Evolutionary conservation across 768 basidiomycete species (phyloP), one percentile per base, ranked within the genome.

Genomic region (Termitomyces sp.): DNA sequence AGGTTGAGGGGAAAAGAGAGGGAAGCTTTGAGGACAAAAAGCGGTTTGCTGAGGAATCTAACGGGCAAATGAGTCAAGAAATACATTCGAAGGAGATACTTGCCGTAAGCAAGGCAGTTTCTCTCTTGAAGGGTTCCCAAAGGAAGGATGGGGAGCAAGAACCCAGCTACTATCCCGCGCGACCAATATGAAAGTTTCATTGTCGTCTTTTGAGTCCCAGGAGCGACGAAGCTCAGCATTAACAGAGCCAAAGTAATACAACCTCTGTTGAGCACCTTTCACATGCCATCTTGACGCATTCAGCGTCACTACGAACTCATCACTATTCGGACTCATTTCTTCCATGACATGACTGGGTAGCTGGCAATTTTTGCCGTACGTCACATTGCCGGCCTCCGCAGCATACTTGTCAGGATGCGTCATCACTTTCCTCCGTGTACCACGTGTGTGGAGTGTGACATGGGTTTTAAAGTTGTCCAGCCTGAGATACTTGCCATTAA

Each of bases 171-270:
- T 66, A 28, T 75, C 68, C 63, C 70, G 68, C 32, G 71, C 72
- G 46, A 75, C 66, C 58, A 80, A 61, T n/a, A 70, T 71, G 51
- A 79, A 73, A 26, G 68, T 70, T 10, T 78, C 78, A 5, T 68
- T 60, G 56, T 71, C 71, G 24, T 65, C 70, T 2, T 54, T 55
- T 14, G 62, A 38, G 24, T 64, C 60, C 75, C 75, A 75, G 46
- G 70, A 72, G 24, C 74, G 66, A 13, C 76, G 69, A 40, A 79
- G 56, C 60, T 76, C 74, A 7, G 71, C 71, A 52, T 74, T 66
- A 45, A 80, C 56, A 9, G 62, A 54, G 16, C 69, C 71, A 48
- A 79, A 77, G 0, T 68, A 64, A 62, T 82, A 81, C 30, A 77
- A 66, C 44, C 79, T 64, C 3, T 63, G 41, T 16, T 62, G 62